Evolutionary conservation across 768 basidiomycete species (phyloP), one percentile per base, ranked within the genome.

Genomic region (Leccinum ochraceum): DNA sequence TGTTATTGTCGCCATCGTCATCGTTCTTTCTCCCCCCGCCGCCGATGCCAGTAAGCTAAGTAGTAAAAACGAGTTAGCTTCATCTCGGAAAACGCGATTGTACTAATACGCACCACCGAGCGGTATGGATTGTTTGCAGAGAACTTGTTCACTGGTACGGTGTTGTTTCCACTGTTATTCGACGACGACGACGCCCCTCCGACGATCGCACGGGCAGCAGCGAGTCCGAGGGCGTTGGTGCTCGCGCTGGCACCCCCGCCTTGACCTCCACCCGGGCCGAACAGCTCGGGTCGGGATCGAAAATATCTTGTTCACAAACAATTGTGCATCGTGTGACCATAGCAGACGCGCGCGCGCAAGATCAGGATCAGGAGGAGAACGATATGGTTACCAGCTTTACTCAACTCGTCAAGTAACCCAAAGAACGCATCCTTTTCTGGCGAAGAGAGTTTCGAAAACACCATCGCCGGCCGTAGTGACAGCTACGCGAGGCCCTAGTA

Each of bases 381-480:
- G 17, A 14, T 1, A 44, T 4, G 1, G 22, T n/a, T 0, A n/a
- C n/a, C n/a, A 26, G 16, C 16, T 26, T 10, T 7, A 61, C 66
- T 75, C 72, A n/a, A 92, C 91, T 93, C 91, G 70, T 93, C 91
- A 37, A 93, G 77, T 24, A 93, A 81, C 32, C 82, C 79, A 69
- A 93, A 93, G 74, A 93, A 92, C 14, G 91, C 90, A 57, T 89
- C 83, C 72, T 92, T 92, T 73, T 93, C 91, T 63, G 85, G 76
- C 54, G 75, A 61, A 20, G 83, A 77, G 51, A 93, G 81, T 64
- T 82, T 87, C 58, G 89, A 71, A 68, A 93, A 93, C 46, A 87
- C 88, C 90, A 91, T 91, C 50, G 62, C 42, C 24, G 7, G 34
- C n/a, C 37, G 53, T 54, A 32, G 9, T 32, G 30, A 30, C 36